These are phyloP conservation scores for Onygenales sp. DNA, from an alignment of 2,329 filamentous ascomycete genomes.

Conservation along the genomic window DNA sequence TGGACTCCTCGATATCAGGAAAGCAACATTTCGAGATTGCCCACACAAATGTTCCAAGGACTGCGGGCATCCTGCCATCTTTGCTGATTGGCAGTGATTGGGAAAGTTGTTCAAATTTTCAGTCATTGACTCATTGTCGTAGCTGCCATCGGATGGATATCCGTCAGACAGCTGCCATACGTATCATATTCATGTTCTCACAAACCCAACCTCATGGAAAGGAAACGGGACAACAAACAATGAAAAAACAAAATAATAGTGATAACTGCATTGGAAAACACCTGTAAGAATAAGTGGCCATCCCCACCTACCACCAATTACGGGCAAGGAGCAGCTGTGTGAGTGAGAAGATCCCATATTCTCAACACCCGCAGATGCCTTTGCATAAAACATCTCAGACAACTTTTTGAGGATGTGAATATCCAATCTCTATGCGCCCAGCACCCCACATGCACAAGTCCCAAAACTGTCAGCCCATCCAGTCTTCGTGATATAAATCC, in stretches of 20 bases:
- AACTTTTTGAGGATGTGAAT: background rate
- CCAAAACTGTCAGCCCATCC: background rate
- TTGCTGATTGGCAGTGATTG: no score
- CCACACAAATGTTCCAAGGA: no score
- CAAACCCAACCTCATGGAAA: background rate
- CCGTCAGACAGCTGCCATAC: background rate
- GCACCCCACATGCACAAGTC: background rate
- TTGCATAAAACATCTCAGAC: background rate
- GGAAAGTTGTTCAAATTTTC: no score
- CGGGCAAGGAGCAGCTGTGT: no score
- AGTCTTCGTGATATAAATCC: background rate
- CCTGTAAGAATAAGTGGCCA: no score
- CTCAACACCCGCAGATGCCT: background rate
- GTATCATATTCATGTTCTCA: background rate
- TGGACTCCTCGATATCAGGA: no score
- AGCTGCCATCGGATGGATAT: no score
- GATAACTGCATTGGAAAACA: background rate
- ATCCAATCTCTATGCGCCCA: background rate
- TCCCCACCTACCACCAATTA: no score
- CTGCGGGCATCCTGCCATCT: no score
- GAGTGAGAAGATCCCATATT: background rate
- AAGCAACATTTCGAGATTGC: no score
- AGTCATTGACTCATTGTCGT: no score
- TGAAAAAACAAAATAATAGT: background rate
- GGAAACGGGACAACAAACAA: background rate